These are phyloP conservation scores for Apiospora arundinis DNA, from an alignment of 2,329 filamentous ascomycete genomes.

Conservation along the genomic window DNA sequence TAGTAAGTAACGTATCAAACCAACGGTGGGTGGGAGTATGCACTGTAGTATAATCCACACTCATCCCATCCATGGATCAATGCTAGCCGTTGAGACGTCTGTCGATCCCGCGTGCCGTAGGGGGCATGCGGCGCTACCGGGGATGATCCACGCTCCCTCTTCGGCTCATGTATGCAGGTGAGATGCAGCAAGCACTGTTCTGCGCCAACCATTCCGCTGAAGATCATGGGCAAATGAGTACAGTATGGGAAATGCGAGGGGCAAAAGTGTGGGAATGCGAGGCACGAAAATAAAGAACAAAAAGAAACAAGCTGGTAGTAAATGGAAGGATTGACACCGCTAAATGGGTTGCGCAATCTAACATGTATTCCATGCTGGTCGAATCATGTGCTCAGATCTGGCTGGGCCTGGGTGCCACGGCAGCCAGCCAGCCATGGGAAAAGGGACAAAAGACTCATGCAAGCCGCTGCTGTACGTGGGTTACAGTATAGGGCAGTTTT, in stretches of 20 bases:
- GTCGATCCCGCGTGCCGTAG: constrained; percentile 15
- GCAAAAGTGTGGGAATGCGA: constrained; percentile 16
- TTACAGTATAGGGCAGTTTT: background rate
- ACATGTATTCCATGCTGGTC: background rate
- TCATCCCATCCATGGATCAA: constrained; percentile 14
- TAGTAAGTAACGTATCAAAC: constrained; percentile 9
- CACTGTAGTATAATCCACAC: constrained; percentile 7
- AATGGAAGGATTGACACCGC: background rate
- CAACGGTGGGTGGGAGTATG: background rate
- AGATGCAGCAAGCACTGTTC: background rate
- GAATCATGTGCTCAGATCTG: constrained; percentile 15
- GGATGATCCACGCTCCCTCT: background rate
- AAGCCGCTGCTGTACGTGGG: constrained; percentile 1
- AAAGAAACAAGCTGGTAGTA: background rate
- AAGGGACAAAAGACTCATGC: background rate
- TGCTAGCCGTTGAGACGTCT: constrained; percentile 10
- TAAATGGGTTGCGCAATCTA: constrained; percentile 10
- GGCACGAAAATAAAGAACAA: background rate
- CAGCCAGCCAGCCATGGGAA: background rate
- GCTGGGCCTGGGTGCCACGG: background rate
- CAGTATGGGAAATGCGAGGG: constrained; percentile 11
- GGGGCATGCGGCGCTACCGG: constrained; percentile 16
- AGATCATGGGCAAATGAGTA: background rate
- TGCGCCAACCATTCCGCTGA: background rate
- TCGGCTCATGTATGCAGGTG: constrained; percentile 3